Evolutionary conservation across 2,329 filamentous ascomycete genomes (phyloP).

Genomic region (Ceratocystis ficicola): DNA sequence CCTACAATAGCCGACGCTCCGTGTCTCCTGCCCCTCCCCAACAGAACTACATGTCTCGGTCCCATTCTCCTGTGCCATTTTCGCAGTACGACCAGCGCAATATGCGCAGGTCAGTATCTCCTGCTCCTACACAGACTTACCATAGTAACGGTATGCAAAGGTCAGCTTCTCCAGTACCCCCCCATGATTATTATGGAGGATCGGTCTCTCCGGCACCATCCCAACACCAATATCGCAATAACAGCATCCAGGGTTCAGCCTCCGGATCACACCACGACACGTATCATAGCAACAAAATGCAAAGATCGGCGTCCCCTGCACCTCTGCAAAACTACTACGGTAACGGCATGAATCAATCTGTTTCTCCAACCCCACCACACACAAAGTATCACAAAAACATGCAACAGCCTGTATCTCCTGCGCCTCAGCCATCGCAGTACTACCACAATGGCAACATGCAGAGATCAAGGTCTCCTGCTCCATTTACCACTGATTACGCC

Average conservation of each 20-base stretch:
- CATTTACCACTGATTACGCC: slow-evolving; percentile 26
- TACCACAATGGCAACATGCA: slow-evolving; percentile 21
- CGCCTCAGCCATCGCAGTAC: slow-evolving; percentile 13
- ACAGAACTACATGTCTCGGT: slow-evolving; percentile 13
- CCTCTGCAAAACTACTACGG: slow-evolving; percentile 15
- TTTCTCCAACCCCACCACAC: slow-evolving; percentile 25
- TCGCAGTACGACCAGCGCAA: slow-evolving; percentile 22
- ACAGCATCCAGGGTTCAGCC: slow-evolving; percentile 21
- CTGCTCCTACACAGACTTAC: slow-evolving; percentile 21
- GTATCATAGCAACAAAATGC: slow-evolving; percentile 28
- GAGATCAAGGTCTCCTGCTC: slow-evolving; percentile 31
- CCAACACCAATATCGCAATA: slow-evolving; percentile 14
- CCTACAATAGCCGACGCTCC: slow-evolving; percentile 25
- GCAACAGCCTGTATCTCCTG: slow-evolving; percentile 14
- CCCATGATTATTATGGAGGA: slow-evolving; percentile 26
- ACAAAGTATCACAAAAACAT: slow-evolving; percentile 26
- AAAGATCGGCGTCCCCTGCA: slow-evolving; percentile 17
- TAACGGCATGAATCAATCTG: slow-evolving; percentile 20
- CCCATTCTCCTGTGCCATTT: slow-evolving; percentile 27
- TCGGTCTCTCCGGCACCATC: slow-evolving; percentile 21
- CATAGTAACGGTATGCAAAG: slow-evolving; percentile 26
- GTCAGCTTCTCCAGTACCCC: slow-evolving; percentile 32
- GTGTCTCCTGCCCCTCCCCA: slow-evolving; percentile 20
- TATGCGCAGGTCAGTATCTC: slow-evolving; percentile 22
- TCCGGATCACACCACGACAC: slow-evolving; percentile 25